These are phyloP conservation scores for Mortierella claussenii DNA, from an alignment of 192 early-diverging fungal genomes.

Conservation along the genomic window DNA sequence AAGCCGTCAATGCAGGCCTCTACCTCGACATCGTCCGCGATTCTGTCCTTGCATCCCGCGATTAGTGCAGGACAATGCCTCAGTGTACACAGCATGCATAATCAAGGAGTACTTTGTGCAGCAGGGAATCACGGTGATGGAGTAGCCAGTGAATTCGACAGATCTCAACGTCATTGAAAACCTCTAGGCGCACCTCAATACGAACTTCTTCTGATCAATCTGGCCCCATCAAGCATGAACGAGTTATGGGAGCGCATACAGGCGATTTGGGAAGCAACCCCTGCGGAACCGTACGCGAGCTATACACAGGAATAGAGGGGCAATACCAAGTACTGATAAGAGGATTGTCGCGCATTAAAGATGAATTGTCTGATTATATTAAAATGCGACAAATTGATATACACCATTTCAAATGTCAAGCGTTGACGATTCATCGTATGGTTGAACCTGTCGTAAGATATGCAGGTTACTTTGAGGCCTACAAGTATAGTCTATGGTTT, in stretches of 20 bases:
- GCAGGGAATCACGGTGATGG: not conserved
- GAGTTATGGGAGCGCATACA: not conserved
- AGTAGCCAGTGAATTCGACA: conserved; percentile 13
- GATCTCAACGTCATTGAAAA: conserved; percentile 15
- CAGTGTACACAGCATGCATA: conserved; percentile 2
- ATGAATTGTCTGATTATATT: no score
- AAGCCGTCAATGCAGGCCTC: not conserved
- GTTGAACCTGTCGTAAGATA: no score
- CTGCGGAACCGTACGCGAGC: not conserved
- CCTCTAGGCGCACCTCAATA: not conserved
- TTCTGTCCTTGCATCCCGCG: conserved; percentile 1
- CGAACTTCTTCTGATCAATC: not conserved
- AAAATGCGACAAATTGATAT: no score
- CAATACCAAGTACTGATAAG: no score
- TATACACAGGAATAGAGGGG: not conserved
- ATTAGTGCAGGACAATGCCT: conserved; percentile 22
- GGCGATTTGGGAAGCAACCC: not conserved
- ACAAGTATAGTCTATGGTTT: no score
- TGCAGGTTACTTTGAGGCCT: no score
- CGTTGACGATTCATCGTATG: no score
- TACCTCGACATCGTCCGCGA: no score
- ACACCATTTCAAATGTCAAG: no score
- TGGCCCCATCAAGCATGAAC: not conserved
- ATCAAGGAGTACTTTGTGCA: conserved; percentile 1
- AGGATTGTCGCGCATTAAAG: no score